Percentiles rank a stretch among this genome's conserved stretches.
Evolutionary conservation across 2,329 filamentous ascomycete species (phyloP).

Genomic region (Curvularia hawaiiensis): DNA sequence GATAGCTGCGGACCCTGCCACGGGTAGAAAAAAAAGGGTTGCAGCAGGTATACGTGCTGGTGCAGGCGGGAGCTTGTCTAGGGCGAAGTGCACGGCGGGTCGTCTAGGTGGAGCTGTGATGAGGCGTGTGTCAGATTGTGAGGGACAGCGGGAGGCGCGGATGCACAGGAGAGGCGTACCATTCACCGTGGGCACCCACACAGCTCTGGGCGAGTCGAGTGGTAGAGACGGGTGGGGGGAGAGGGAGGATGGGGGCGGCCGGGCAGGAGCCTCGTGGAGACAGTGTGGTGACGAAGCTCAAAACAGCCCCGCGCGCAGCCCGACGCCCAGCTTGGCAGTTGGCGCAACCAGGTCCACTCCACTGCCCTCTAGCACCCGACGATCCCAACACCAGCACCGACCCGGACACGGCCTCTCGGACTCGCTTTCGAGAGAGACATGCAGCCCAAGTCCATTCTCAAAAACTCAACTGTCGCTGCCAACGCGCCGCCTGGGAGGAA

Average conservation of each 20-base stretch:
- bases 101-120: slow-evolving; percentile 21
- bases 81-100: slow-evolving; percentile 18
- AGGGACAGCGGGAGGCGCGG: slow-evolving; percentile 19
- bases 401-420: slow-evolving; percentile 1
- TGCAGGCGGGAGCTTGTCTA: not conserved
- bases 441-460: slow-evolving; percentile 54
- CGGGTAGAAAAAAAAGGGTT: slow-evolving; percentile 7
- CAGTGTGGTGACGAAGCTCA: slow-evolving; percentile 25
- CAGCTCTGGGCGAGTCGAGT: slow-evolving; percentile 15
- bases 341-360: slow-evolving; percentile 13
- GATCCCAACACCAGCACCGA: slow-evolving; percentile 12
- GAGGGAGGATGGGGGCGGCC: slow-evolving; percentile 17
- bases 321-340: slow-evolving; percentile 18
- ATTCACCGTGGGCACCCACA: slow-evolving; percentile 18
- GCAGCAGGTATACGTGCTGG: slow-evolving; percentile 1
- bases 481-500: slow-evolving; percentile 29
- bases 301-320: slow-evolving; percentile 24
- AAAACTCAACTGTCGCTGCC: slow-evolving; percentile 28
- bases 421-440: slow-evolving; percentile 23
- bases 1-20: slow-evolving; percentile 22
- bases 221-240: slow-evolving; percentile 10
- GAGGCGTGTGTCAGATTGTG: slow-evolving; percentile 21
- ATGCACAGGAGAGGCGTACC: slow-evolving; percentile 6
- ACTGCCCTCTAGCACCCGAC: slow-evolving; percentile 9
- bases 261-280: slow-evolving; percentile 15